Evolutionary conservation across 768 basidiomycete genomes (phyloP).

Genomic region (Daedalea quercina): DNA sequence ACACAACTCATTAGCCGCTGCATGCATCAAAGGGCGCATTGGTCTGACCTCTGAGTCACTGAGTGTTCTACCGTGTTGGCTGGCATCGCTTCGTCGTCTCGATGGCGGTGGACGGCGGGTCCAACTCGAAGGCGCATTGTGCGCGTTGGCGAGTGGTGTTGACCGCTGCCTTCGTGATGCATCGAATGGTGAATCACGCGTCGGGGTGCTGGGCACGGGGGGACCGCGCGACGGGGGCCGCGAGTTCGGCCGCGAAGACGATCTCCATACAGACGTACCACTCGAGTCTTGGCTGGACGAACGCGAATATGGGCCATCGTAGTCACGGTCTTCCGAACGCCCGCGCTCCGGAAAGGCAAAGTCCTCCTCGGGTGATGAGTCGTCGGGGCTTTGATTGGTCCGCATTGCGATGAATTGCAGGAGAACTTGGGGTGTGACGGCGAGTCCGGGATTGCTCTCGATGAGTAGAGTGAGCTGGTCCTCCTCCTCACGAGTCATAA

Average conservation of each 20-base stretch:
- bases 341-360: conserved; percentile 33
- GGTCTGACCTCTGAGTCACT: conserved; percentile 71
- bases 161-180: conserved; percentile 63
- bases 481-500: conserved; percentile 61
- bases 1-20: not conserved
- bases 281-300: conserved; percentile 54
- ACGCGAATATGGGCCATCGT: conserved; percentile 34
- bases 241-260: conserved; percentile 46
- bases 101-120: conserved; percentile 62
- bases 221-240: conserved; percentile 43
- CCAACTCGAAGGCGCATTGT: conserved; percentile 70
- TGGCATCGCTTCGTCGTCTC: conserved; percentile 69
- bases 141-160: conserved; percentile 44
- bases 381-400: conserved; percentile 12
- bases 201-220: conserved; percentile 44
- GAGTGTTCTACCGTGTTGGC: conserved; percentile 36
- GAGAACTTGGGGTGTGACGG: conserved; percentile 62
- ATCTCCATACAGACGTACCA: conserved; percentile 33
- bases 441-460: conserved; percentile 51
- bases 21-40: not conserved
- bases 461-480: conserved; percentile 52
- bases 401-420: conserved; percentile 52
- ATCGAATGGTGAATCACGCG: conserved; percentile 59
- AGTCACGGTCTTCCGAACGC: conserved; percentile 29
- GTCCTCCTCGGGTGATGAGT: conserved; percentile 28